Percentiles rank a stretch among this genome's conserved stretches.
These are phyloP conservation scores for Xenosphaeropsis pyriputrescens DNA, from an alignment of 2,329 filamentous ascomycete genomes.

Conservation along the genomic window DNA sequence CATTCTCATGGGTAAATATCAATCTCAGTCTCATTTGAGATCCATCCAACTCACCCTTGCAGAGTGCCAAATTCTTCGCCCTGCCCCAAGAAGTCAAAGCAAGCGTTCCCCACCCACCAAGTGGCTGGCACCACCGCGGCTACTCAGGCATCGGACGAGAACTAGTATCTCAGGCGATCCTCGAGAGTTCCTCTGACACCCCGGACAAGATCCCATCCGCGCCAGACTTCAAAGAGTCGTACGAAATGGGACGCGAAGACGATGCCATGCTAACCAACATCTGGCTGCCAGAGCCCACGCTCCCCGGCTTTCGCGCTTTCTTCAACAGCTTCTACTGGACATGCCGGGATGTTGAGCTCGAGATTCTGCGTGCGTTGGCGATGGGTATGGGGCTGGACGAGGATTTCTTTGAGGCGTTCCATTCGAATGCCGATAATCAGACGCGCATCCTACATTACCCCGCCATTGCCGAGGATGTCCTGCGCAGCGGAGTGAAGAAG, in stretches of 20 bases:
- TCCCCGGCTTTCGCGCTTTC: slow-evolving; percentile 29
- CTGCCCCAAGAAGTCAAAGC: slow-evolving; percentile 18
- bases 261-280: slow-evolving; percentile 26
- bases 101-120: slow-evolving; percentile 17
- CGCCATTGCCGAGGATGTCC: slow-evolving; percentile 23
- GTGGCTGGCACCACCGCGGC: slow-evolving; percentile 21
- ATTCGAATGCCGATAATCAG: slow-evolving; percentile 38
- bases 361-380: slow-evolving; percentile 26
- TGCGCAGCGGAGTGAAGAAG: slow-evolving; percentile 22
- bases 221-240: slow-evolving; percentile 24
- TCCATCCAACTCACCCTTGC: neutral
- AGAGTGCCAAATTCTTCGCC: slow-evolving; percentile 18
- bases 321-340: slow-evolving; percentile 30
- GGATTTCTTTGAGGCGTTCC: slow-evolving; percentile 23
- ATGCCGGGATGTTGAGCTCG: slow-evolving; percentile 23
- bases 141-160: slow-evolving; percentile 21
- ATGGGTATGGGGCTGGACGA: slow-evolving; percentile 27
- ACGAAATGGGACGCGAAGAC: slow-evolving; percentile 31
- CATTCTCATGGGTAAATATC: slow-evolving; percentile 9
- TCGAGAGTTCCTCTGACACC: neutral
- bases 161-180: slow-evolving; percentile 20
- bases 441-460: slow-evolving; percentile 42
- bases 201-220: neutral
- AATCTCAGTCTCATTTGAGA: neutral
- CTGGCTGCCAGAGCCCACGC: slow-evolving; percentile 25